A percentile compares a stretch with the other conserved stretches of the same genome.
Conservation (phyloP, 805 yeast genomes). For the Candida sithepensis region DNA sequence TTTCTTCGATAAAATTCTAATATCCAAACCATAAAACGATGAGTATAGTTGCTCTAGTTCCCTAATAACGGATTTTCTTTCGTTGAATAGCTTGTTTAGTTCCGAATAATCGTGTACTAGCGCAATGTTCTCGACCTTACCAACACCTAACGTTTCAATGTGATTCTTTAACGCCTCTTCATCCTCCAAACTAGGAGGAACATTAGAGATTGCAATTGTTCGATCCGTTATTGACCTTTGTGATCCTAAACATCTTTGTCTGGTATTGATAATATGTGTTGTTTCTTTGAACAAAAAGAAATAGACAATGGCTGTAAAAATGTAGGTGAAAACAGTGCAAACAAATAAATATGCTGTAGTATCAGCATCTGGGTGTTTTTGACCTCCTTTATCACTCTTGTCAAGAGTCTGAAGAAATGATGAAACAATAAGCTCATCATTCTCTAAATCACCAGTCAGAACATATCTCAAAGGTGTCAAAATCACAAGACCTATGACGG, state of each 20-base stretch:
- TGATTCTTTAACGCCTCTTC: conserved; percentile 43
- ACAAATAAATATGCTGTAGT: conserved; percentile 41
- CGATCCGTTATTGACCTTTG: conserved; percentile 59
- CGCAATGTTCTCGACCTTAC: conserved; percentile 48
- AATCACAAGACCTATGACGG: conserved; percentile 44
- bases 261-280: conserved; percentile 42
- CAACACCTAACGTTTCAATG: conserved; percentile 53
- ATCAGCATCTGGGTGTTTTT: conserved; percentile 18
- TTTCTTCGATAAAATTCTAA: conserved; percentile 29
- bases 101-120: conserved; percentile 41
- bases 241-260: conserved; percentile 56
- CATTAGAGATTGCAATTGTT: conserved; percentile 52
- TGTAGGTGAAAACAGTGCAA: conserved; percentile 53
- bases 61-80: conserved; percentile 31
- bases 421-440: conserved; percentile 16
- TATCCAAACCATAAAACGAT: conserved; percentile 37
- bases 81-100: conserved; percentile 35
- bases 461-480: conserved; percentile 52
- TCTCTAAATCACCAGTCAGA: conserved; percentile 46
- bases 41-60: conserved; percentile 42
- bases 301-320: conserved; percentile 47
- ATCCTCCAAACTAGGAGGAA: conserved; percentile 44
- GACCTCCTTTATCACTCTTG: conserved; percentile 7
- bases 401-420: conserved; percentile 6
- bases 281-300: conserved; percentile 45